Conservation (phyloP, 805 yeast species). For the Lachancea fermentati region DNA sequence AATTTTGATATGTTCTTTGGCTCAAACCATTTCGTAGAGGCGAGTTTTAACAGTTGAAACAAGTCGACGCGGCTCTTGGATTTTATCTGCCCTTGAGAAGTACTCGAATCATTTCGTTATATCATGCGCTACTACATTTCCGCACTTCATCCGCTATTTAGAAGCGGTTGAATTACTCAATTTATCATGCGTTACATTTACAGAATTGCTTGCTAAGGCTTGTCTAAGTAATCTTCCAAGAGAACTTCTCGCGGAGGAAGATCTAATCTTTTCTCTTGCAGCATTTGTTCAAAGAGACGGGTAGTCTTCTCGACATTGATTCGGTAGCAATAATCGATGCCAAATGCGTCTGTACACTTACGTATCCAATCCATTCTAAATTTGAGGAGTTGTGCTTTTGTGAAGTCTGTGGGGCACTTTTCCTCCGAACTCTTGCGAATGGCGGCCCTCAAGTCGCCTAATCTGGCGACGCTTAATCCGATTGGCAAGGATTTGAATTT, state of each 20-base stretch:
- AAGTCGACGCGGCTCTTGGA: no score
- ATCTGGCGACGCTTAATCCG: conserved; percentile 19
- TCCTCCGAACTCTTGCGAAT: conserved; percentile 15
- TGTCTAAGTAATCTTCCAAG: conserved; percentile 2
- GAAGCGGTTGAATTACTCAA: no score
- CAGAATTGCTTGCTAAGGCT: no score
- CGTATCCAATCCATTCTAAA: conserved; percentile 32
- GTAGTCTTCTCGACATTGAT: conserved; percentile 20
- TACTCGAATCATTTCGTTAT: no score
- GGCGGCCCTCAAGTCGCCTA: conserved; percentile 22
- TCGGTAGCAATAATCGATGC: conserved; percentile 22
- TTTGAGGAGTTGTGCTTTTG: conserved; percentile 14
- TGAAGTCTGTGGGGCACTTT: conserved; percentile 7
- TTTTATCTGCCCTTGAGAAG: no score
- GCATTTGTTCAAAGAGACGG: conserved; percentile 21
- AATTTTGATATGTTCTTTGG: no score
- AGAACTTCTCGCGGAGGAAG: conserved; percentile 11
- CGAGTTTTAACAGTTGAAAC: no score
- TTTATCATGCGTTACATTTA: no score
- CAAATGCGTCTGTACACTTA: conserved; percentile 27
- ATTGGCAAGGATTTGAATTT: conserved; percentile 18
- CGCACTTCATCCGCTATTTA: no score
- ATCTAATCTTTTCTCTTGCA: conserved; percentile 9
- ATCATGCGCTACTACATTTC: no score
- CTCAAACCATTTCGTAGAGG: no score